phyloP scores from a whole-genome alignment of 2,329 filamentous ascomycete genomes.

The Phyllosticta capitalensis region DNA sequence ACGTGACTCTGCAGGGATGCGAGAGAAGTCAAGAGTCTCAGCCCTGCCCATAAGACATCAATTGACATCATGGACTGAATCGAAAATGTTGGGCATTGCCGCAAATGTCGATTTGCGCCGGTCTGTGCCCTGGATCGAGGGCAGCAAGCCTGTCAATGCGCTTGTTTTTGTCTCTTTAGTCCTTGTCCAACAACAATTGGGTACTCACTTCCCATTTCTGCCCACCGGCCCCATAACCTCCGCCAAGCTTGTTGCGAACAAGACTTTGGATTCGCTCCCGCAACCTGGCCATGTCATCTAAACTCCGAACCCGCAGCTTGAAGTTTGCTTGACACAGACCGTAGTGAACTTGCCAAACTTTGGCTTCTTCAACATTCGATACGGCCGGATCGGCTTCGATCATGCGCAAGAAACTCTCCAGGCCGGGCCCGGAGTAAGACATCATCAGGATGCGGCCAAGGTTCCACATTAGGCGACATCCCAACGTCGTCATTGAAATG shows the following conservation, averaged over 20 bases:
- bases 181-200: conserved; percentile 50
- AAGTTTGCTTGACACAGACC: conserved; percentile 93
- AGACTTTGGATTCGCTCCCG: conserved; percentile 67
- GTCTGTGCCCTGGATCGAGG: not conserved
- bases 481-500: conserved; percentile 78
- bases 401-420: conserved; percentile 63
- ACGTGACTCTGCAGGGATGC: not conserved
- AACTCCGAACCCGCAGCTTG: conserved; percentile 61
- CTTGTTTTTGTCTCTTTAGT: not conserved
- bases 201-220: conserved; percentile 90
- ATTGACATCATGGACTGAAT: not conserved
- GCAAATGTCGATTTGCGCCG: not conserved
- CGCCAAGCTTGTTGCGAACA: conserved; percentile 76
- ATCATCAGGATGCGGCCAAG: conserved; percentile 93
- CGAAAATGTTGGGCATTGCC: not conserved
- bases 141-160: not conserved
- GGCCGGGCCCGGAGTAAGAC: conserved; percentile 58
- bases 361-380: conserved; percentile 72
- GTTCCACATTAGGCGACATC: conserved; percentile 70
- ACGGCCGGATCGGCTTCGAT: conserved; percentile 74
- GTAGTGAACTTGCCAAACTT: conserved; percentile 99
- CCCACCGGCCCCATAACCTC: conserved; percentile 73
- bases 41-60: not conserved
- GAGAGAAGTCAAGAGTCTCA: not conserved
- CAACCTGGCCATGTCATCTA: conserved; percentile 58